phyloP scores from a whole-genome alignment of 1,139 yeast species.

The Saccharomyces hybrid region DNA sequence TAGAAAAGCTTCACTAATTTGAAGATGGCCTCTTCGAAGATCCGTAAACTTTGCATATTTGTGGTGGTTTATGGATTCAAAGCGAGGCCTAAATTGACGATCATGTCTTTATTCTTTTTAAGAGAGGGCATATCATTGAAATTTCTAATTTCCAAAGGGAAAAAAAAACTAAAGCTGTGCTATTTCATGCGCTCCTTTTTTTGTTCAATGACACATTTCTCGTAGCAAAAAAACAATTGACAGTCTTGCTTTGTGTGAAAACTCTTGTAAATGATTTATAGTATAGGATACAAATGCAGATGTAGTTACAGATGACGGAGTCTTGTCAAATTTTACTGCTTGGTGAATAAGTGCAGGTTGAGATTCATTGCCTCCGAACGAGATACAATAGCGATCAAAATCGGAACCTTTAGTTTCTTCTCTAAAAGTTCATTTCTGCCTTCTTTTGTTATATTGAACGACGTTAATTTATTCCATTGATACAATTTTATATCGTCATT shows the following conservation, averaged over 20 bases:
- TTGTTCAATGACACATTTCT: constrained; percentile 21
- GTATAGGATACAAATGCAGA: background rate
- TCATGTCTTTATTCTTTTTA: constrained; percentile 6
- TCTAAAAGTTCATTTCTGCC: constrained; percentile 28
- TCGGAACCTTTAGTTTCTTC: constrained; percentile 22
- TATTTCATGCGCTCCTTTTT: constrained; percentile 4
- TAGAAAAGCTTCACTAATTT: too few relatives aligned
- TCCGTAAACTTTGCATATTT: constrained; percentile 42
- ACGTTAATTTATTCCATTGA: constrained; percentile 23
- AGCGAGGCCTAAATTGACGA: constrained; percentile 54
- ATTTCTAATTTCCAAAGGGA: constrained; percentile 5
- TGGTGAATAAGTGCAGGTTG: constrained; percentile 13
- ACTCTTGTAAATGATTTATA: background rate
- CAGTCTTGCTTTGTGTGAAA: background rate
- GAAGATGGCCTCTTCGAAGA: constrained; percentile 59
- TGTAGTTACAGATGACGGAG: background rate
- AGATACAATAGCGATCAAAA: constrained; percentile 13
- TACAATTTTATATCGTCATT: constrained; percentile 2
- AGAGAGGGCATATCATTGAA: constrained; percentile 18
- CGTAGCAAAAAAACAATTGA: background rate
- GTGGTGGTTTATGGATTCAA: constrained; percentile 56
- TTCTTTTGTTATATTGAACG: constrained; percentile 16
- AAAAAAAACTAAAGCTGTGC: background rate
- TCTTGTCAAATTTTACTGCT: constrained; percentile 5
- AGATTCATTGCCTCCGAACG: constrained; percentile 6